These are phyloP conservation scores for Sphagnum contortum DNA, from an alignment of 225 moss, liverwort and hornwort species.

Conservation along the genomic window DNA sequence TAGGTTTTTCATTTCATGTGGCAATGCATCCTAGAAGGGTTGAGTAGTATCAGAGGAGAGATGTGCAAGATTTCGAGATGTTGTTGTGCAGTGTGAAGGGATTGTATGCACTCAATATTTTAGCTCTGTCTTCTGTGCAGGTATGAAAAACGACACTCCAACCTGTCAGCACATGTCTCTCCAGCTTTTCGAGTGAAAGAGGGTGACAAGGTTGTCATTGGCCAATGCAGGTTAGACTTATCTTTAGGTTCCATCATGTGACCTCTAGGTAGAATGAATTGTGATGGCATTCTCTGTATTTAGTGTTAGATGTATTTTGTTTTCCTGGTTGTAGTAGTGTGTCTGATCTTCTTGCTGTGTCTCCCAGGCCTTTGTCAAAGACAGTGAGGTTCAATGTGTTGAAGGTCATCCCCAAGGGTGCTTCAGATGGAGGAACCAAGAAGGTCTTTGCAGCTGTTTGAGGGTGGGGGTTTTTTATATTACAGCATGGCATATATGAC, in stretches of 20 bases:
- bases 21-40: too few species aligned
- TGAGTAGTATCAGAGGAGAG: too few species aligned
- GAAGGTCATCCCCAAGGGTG: conserved; percentile 51
- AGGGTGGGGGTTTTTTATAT: background rate
- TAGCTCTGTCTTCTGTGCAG: background rate
- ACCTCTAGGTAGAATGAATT: too few species aligned
- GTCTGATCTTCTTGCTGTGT: too few species aligned
- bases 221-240: conserved; percentile 37
- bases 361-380: conserved; percentile 30
- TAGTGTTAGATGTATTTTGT: too few species aligned
- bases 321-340: too few species aligned
- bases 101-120: too few species aligned
- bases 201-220: conserved; percentile 55
- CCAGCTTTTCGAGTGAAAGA: conserved; percentile 58
- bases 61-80: too few species aligned
- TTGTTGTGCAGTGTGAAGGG: too few species aligned
- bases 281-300: too few species aligned
- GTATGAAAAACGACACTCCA: conserved; percentile 56
- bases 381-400: conserved; percentile 23
- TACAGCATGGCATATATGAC: too few species aligned
- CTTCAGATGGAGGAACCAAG: conserved; percentile 56
- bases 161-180: conserved; percentile 48
- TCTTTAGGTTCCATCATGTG: background rate
- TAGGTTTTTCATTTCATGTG: too few species aligned
- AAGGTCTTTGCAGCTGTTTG: conserved; percentile 51